A percentile compares a stretch with the other conserved stretches of the same genome.
Conservation (phyloP, 2,329 filamentous ascomycete genomes). For the Xylariaceae sp. region DNA sequence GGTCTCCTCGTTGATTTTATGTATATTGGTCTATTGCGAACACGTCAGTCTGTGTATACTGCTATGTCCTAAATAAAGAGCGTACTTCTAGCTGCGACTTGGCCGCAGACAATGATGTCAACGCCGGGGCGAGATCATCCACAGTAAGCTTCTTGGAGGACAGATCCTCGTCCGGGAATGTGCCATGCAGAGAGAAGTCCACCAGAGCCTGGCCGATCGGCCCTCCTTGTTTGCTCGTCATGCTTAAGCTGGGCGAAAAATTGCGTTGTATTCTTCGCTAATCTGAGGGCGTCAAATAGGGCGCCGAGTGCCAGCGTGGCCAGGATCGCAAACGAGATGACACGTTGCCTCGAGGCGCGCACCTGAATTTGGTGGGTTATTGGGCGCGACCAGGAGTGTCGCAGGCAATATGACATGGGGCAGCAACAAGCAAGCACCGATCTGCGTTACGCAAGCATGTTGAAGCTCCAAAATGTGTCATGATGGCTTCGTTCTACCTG, state of each 20-base stretch:
- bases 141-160: slow-evolving; percentile 32
- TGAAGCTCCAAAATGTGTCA: too few species aligned
- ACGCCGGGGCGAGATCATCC: slow-evolving; percentile 34
- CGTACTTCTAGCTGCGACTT: slow-evolving; percentile 42
- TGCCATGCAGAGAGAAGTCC: slow-evolving; percentile 49
- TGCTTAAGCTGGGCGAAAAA: not conserved
- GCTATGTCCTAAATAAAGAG: not conserved
- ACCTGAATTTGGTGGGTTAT: not conserved
- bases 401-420: too few species aligned
- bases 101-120: slow-evolving; percentile 37
- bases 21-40: slow-evolving; percentile 60
- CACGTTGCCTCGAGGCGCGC: not conserved
- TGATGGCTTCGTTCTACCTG: not conserved
- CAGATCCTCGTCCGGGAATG: slow-evolving; percentile 45
- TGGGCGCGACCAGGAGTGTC: too few species aligned
- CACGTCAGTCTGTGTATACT: slow-evolving; percentile 5
- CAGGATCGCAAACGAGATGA: not conserved
- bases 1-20: slow-evolving; percentile 68
- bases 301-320: not conserved
- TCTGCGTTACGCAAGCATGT: not conserved
- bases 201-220: slow-evolving; percentile 57
- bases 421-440: not conserved
- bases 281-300: not conserved
- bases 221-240: not conserved
- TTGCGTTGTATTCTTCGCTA: not conserved